Conservation (phyloP, 352 stramenopile genomes). For the Globisporangium heterothallicum region DNA sequence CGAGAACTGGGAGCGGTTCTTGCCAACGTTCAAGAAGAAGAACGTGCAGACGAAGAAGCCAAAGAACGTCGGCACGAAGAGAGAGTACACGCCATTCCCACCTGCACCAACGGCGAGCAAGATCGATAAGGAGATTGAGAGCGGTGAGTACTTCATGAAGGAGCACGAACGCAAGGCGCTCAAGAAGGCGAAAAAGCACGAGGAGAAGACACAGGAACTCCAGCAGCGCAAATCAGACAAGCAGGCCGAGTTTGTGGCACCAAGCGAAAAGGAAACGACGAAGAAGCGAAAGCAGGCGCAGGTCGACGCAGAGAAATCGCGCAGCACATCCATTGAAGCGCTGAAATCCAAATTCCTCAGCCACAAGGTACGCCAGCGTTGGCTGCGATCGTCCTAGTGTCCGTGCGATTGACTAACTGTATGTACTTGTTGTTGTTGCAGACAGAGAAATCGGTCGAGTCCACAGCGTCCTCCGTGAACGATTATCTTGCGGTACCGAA, state of each 20-base stretch:
- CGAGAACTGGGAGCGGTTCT: conserved; percentile 98
- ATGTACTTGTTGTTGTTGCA: conserved; percentile 8
- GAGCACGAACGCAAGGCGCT: conserved; percentile 92
- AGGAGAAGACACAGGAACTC: conserved; percentile 48
- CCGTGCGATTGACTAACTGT: conserved; percentile 1
- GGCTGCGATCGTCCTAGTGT: background rate
- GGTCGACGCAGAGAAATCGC: conserved; percentile 38
- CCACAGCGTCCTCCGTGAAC: conserved; percentile 32
- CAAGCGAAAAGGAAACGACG: conserved; percentile 65
- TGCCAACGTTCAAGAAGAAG: conserved; percentile 99
- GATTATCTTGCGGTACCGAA: conserved; percentile 63
- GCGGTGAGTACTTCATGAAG: conserved; percentile 99
- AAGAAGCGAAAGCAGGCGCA: conserved; percentile 75
- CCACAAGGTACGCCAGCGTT: conserved; percentile 42
- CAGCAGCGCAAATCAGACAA: conserved; percentile 74
- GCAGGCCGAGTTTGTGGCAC: conserved; percentile 64
- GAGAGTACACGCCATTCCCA: conserved; percentile 98
- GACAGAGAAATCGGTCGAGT: conserved; percentile 28
- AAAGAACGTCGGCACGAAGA: conserved; percentile 87
- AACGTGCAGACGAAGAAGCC: conserved; percentile 97
- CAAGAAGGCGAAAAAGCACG: conserved; percentile 87
- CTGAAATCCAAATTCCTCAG: conserved; percentile 83
- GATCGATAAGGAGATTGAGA: conserved; percentile 98
- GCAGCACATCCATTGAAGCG: conserved; percentile 46
- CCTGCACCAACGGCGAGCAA: conserved; percentile 94